A percentile compares a stretch with the other conserved stretches of the same genome.
Conservation (phyloP, 306 rosid genomes). For the Luffa aegyptiaca region DNA sequence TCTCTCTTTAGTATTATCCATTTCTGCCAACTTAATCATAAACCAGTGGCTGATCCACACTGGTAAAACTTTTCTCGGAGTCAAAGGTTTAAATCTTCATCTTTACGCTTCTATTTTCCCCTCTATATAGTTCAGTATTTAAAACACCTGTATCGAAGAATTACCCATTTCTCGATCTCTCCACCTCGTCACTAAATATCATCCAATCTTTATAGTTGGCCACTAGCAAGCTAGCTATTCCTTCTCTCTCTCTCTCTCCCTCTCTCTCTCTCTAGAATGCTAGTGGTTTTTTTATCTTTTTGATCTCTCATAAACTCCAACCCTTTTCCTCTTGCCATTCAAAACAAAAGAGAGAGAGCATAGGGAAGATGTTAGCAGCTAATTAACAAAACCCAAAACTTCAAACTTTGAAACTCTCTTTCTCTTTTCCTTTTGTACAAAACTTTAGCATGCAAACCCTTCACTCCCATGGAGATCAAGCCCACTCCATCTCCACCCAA, state of each 20-base stretch:
- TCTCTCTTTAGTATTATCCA: no score
- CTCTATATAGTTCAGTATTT: no score
- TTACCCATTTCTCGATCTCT: constrained; percentile 2
- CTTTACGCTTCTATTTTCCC: background rate
- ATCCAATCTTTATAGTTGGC: constrained; percentile 12
- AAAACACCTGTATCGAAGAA: no score
- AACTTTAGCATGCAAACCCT: background rate
- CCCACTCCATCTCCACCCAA: constrained; percentile 20
- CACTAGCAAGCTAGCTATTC: background rate
- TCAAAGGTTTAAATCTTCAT: background rate
- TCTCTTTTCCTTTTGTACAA: background rate
- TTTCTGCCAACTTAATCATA: background rate
- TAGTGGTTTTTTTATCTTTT: background rate
- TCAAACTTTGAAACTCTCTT: background rate
- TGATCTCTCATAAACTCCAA: background rate
- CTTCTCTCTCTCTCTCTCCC: constrained; percentile 9
- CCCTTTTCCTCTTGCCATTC: background rate
- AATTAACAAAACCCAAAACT: constrained; percentile 19
- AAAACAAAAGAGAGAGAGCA: background rate
- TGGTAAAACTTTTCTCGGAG: background rate
- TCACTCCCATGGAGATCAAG: constrained; percentile 34
- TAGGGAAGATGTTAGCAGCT: constrained; percentile 54
- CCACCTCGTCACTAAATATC: constrained; percentile 5
- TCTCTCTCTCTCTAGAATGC: constrained; percentile 9
- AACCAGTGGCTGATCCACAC: background rate